Evolutionary conservation across 139 green algal species (phyloP).

Genomic region (Chlorella sorokiniana): DNA sequence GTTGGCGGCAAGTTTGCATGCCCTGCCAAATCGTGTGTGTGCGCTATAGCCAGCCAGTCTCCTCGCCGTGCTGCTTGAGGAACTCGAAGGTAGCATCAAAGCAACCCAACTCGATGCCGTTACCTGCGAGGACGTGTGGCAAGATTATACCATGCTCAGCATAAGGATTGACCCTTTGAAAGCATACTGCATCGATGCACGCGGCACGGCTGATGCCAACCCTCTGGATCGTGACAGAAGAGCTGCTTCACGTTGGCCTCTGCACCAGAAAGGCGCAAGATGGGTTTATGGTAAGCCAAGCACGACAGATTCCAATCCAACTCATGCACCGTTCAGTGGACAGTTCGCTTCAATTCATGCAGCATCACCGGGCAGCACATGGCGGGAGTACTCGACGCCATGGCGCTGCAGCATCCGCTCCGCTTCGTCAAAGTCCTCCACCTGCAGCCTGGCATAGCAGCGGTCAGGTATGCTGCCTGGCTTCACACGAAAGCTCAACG

Average conservation of each 20-base stretch:
- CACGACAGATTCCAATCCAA: not conserved
- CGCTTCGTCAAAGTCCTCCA: conserved; percentile 30
- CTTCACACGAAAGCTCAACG: not conserved
- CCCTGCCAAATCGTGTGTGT: not conserved
- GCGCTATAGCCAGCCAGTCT: conserved; percentile 1
- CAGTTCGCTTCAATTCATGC: not conserved
- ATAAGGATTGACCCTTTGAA: not conserved
- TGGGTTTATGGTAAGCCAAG: not conserved
- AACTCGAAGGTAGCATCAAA: not conserved
- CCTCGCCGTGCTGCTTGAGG: not conserved
- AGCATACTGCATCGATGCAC: not conserved
- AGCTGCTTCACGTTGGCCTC: conserved; percentile 17
- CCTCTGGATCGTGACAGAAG: conserved; percentile 34
- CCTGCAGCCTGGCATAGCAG: not conserved
- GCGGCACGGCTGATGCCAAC: not conserved
- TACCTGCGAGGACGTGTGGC: not conserved
- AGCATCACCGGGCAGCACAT: conserved; percentile 21
- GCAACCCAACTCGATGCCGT: conserved; percentile 2
- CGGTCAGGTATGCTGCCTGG: not conserved
- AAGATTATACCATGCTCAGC: not conserved
- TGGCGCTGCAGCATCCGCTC: conserved; percentile 14
- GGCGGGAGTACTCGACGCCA: conserved; percentile 24
- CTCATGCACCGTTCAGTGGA: not conserved
- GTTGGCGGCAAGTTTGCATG: no score
- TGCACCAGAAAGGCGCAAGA: not conserved